Conservation (phyloP, 306 rosid genomes). For the Fragaria ananassa region DNA sequence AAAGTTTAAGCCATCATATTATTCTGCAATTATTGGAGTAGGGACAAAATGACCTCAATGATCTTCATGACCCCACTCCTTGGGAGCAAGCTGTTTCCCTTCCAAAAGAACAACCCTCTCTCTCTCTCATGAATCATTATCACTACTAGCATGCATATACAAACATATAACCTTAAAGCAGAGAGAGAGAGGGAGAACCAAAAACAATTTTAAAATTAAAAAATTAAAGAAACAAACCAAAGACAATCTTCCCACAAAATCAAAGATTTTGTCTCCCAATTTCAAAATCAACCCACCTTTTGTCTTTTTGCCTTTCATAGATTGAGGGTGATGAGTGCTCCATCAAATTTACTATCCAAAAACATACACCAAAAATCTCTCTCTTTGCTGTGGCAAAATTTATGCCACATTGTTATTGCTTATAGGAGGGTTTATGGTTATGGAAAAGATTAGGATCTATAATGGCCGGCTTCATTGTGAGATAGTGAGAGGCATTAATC, state of each 20-base stretch:
- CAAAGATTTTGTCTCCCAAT: conserved; percentile 71
- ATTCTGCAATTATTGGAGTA: conserved; percentile 72
- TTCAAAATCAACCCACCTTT: conserved; percentile 55
- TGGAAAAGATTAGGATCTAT: background rate
- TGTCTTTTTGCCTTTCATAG: conserved; percentile 37
- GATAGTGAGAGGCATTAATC: conserved; percentile 15
- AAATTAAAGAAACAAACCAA: conserved; percentile 31
- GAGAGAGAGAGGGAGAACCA: conserved; percentile 10
- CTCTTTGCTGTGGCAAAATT: conserved; percentile 11
- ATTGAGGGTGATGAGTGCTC: conserved; percentile 36
- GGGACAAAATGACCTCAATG: conserved; percentile 46
- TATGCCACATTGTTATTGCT: background rate
- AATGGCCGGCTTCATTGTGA: background rate
- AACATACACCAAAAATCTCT: conserved; percentile 16
- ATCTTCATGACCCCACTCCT: conserved; percentile 31
- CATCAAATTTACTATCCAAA: conserved; percentile 43
- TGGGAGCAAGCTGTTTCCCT: conserved; percentile 67
- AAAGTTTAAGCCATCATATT: conserved; percentile 39
- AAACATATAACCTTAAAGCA: conserved; percentile 37
- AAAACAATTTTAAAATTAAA: background rate
- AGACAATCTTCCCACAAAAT: conserved; percentile 65
- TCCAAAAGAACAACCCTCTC: conserved; percentile 37
- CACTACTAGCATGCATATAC: conserved; percentile 41
- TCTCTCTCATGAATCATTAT: conserved; percentile 36
- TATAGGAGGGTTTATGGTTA: conserved; percentile 18